Base-by-base conservation (phyloP, 495 filamentous ascomycete species). In the Collariella sp. region DNA sequence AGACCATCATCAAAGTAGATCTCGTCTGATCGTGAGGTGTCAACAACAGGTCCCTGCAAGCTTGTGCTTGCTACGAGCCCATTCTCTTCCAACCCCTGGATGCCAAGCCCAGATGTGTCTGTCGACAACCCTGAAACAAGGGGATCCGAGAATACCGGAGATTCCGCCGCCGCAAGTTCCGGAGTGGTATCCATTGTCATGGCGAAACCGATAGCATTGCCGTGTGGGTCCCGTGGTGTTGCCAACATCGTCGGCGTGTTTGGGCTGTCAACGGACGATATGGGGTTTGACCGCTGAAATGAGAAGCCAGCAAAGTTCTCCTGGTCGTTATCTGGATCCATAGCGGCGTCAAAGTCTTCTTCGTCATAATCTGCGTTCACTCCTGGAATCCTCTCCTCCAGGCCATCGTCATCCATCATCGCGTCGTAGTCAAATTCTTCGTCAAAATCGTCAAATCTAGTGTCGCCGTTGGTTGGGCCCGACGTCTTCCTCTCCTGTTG, bases 1-100 rank as follows among this genome's bases (percentile, higher is more conserved):
- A 88, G 72, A 2, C 87, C 89, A 58, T 89, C 86, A 52, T 91
- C 84, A 56, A 87, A 93, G 61, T 93, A 93, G 39, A 93, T 67
- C 53, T 91, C 88, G 59, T 91, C 87, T n/a, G n/a, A n/a, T n/a
- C n/a, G n/a, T n/a, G n/a, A n/a, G n/a, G n/a, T n/a, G n/a, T n/a
- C n/a, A n/a, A n/a, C n/a, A n/a, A n/a, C n/a, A n/a, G n/a, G n/a
- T n/a, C n/a, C n/a, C n/a, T n/a, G n/a, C n/a, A n/a, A n/a, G n/a
- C n/a, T n/a, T n/a, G n/a, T n/a, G n/a, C n/a, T n/a, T n/a, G n/a
- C n/a, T n/a, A n/a, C n/a, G n/a, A n/a, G n/a, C n/a, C n/a, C n/a
- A n/a, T n/a, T n/a, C 35, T 58, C 51, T 38, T 58, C 52, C 6
- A 70, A 33, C 7, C 62, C 69, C 12, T 75, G 62, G 29, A 72